Evolutionary conservation across 192 early-diverging fungal species (phyloP), one percentile per base, ranked within the genome.

Genomic region (Podila horticola): DNA sequence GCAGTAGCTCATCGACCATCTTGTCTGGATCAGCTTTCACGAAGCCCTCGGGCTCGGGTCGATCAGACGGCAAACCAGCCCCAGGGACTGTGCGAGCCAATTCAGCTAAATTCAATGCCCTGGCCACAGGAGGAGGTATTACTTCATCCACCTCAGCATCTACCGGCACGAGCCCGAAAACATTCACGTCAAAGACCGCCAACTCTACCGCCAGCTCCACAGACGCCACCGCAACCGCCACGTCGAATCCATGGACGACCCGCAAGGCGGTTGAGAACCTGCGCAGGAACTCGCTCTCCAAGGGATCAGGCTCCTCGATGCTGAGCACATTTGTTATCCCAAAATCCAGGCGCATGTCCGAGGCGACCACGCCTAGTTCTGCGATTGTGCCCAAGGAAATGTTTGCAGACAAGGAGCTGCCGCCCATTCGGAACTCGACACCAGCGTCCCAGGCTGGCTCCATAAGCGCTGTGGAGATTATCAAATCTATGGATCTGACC

Each of bases 341-440:
- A 12, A 60, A 48, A 55, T 58, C 67, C 50, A 69, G 57, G 28
- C 13, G 24, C 30, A 30, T 33, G 15, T 38, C 57, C 22, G 67
- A 59, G 10, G 30, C 57, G 6, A 20, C n/a, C n/a, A n/a, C 30
- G 17, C 26, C 57, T 15, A 45, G 41, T 45, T 45, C 41, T 45
- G 15, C 15, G 41, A 45, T 12, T 17, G 1, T 45, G 41, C 41
- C 41, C 15, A 45, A 45, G 8, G 41, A 45, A 45, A 45, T 3
- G 4, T 45, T 45, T 45, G 69, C 17, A 28, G 30, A 72, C n/a
- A 79, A 79, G 22, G 76, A 79, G 29, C 76, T 79, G 41, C 70
- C 76, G 4, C 70, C 76, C 5, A 68, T 72, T 12, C 58, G 52
- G 59, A 22, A 60, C 51, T 2, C 45, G 58, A 31, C 41, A n/a